Evolutionary conservation across 2,329 filamentous ascomycete species (phyloP).

Genomic region (Aspergillus melleus): DNA sequence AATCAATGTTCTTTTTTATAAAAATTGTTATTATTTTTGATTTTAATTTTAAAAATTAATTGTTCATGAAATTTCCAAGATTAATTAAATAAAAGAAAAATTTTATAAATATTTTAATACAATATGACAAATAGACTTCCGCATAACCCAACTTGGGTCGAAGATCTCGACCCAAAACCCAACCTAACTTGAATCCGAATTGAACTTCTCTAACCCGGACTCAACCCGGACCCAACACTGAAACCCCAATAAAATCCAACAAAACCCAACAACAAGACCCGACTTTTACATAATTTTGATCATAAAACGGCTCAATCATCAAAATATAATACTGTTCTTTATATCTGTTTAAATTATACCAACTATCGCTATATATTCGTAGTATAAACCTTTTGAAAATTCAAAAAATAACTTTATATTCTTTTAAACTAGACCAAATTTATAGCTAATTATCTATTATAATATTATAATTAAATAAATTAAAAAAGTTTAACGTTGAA

Average conservation of each 20-base stretch:
- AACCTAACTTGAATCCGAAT: no score
- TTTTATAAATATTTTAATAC: no score
- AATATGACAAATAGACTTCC: neutral
- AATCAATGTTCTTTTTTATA: no score
- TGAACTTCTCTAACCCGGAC: no score
- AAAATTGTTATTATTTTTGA: no score
- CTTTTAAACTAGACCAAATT: neutral
- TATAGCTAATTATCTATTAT: neutral
- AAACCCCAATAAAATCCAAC: neutral
- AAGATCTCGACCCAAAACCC: neutral
- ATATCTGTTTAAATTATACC: neutral
- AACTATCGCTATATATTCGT: neutral
- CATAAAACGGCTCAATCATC: neutral
- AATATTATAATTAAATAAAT: no score
- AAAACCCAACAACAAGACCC: neutral
- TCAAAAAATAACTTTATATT: neutral
- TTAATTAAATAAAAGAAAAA: no score
- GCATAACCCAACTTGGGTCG: constrained; percentile 1
- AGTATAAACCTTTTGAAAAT: neutral
- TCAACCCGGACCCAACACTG: neutral
- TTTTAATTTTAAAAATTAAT: no score
- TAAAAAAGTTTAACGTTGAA: neutral
- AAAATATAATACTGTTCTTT: neutral
- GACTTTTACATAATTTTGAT: neutral
- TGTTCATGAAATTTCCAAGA: no score